Base-by-base conservation (phyloP, 1,284 basidiomycete species). In the Phellinidium pouzarii region DNA sequence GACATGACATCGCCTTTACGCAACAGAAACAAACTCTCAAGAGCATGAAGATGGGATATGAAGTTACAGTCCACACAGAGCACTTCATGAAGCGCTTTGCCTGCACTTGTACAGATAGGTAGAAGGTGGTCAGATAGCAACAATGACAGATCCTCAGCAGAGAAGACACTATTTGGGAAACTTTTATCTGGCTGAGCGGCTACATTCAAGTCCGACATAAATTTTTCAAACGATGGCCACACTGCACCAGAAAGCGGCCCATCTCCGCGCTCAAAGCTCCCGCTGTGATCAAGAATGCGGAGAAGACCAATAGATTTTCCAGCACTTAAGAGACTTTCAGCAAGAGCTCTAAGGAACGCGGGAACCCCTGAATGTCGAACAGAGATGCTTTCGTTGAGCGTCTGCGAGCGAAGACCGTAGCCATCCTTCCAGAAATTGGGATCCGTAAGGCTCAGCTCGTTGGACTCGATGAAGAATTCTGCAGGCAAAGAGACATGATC, bases 371-470 rank as follows among this genome's bases (percentile, higher is more conserved):
- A 66, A 68, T 43, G 11, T 58, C 58, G 17, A 31, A 65, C 64
- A 9, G 65, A 61, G 12, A 23, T 40, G 20, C 17, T 14, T 7
- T 48, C 52, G 3, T 59, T 23, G 9, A 44, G 19, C 54, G 65
- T 58, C 53, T 69, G 70, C 23, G 73, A 73, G 25, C 80, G 68
- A 48, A 88, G 65, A 1, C 73, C 69, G 64, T 84, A 91, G 0
- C 84, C 87, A 31, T 84, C 80, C 34, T 76, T 71, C 90, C 91
- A 93, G 62, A 91, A 91, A 57, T 91, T 87, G 4, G 78, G 85
- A 66, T 79, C 83, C 61, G 81, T 66, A 57, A 79, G 65, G n/a
- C 69, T 77, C 58, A 81, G 72, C 56, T 76, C 81, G 63, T 76
- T 89, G 61, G 74, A 80, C 60, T 87, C 80, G 50, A 93, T 79